phyloP scores from a whole-genome alignment of 1,284 basidiomycete genomes.

The Pseudozyma flocculosa region DNA sequence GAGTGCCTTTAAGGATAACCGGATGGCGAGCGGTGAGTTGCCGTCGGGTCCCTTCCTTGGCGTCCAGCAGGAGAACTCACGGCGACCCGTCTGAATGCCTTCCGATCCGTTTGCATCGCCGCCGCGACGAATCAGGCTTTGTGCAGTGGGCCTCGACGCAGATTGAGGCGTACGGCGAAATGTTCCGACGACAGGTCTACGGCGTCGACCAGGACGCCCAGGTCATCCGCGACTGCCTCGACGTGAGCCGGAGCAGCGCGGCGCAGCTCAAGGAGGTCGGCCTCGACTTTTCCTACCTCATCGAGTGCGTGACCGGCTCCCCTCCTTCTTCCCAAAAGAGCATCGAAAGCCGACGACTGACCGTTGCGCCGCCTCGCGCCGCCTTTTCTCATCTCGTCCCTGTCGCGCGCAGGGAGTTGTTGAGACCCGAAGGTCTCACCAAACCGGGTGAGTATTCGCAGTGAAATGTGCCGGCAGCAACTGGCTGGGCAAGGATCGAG shows the following conservation, averaged over 20 bases:
- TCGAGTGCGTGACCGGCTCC: conserved; percentile 6
- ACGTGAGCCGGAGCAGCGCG: conserved; percentile 34
- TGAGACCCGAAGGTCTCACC: neutral
- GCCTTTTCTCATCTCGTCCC: too few species aligned
- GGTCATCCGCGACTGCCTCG: conserved; percentile 32
- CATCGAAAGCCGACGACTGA: too few species aligned
- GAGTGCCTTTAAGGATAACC: conserved; percentile 89
- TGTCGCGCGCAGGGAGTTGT: too few species aligned
- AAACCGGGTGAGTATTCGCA: neutral
- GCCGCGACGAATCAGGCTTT: conserved; percentile 61
- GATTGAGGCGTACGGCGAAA: conserved; percentile 78
- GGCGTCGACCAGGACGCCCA: conserved; percentile 56
- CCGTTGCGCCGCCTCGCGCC: too few species aligned
- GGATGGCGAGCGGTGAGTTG: conserved; percentile 70
- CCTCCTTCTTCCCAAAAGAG: conserved; percentile 2
- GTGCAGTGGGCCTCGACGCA: conserved; percentile 90
- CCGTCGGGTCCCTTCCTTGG: too few species aligned
- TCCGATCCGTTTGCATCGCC: too few species aligned
- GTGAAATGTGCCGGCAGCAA: conserved; percentile 13
- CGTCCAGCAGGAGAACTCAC: neutral
- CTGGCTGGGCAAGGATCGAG: conserved; percentile 3
- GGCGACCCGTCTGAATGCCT: too few species aligned
- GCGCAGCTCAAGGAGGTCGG: conserved; percentile 49
- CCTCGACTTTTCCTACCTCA: conserved; percentile 23
- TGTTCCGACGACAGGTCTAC: conserved; percentile 89